Conservation (phyloP, 345 rosid genomes). For the Eucalyptus sp. region DNA sequence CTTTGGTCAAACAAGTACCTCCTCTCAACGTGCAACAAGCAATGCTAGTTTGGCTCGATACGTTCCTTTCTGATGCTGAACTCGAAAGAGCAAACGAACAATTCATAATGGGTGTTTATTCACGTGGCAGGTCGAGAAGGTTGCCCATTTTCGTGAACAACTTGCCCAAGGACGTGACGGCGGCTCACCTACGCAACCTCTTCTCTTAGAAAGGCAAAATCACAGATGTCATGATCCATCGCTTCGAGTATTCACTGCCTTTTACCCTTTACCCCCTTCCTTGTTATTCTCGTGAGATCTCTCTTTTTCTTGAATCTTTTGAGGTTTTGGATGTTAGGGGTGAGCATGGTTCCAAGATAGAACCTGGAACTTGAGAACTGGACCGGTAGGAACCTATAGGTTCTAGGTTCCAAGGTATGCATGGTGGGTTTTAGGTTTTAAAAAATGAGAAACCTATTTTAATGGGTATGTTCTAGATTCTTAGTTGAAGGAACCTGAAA, state of each 20-base stretch:
- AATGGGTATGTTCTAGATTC: too few relatives aligned
- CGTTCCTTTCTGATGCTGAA: background rate
- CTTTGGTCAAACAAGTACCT: background rate
- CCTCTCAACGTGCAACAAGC: background rate
- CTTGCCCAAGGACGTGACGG: background rate
- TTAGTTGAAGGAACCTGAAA: fast-evolving
- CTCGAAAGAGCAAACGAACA: background rate
- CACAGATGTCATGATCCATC: fast-evolving
- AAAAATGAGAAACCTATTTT: too few relatives aligned
- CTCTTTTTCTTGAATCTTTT: background rate
- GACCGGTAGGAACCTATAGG: fast-evolving
- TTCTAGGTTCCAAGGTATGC: fast-evolving
- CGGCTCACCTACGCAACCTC: background rate
- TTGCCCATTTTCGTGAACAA: background rate
- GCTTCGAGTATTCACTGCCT: background rate
- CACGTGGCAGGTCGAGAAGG: background rate
- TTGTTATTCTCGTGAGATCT: background rate
- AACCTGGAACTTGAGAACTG: fast-evolving
- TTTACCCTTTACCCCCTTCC: background rate
- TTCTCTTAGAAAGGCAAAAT: background rate
- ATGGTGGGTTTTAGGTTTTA: too few relatives aligned
- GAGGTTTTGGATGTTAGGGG: too few relatives aligned
- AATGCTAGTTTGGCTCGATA: background rate
- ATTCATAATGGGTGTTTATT: background rate
- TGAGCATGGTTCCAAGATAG: too few relatives aligned